Base-by-base conservation (phyloP, 1,284 basidiomycete species). In the Sphaerobolus stellatus region DNA sequence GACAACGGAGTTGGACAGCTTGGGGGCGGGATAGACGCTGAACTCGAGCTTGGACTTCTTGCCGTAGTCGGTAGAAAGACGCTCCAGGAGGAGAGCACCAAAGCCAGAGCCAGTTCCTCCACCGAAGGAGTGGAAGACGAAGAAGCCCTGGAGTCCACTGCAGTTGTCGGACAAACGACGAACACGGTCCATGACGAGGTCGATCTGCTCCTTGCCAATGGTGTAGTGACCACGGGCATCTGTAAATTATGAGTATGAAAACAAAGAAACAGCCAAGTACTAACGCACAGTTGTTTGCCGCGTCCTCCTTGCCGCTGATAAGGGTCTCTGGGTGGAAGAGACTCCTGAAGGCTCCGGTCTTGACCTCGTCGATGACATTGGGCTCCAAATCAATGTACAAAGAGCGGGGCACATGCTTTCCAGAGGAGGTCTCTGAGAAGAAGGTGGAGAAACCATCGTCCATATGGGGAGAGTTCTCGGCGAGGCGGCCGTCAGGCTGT, bases 31-130 rank as follows among this genome's bases (percentile, higher is more conserved):
- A 78, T 98, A 98, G 56, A 99, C 94, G 65, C 92, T 92, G 79
- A 99, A 99, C 75, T 99, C 96, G 63, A 99, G 83, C 82, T 99
- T 99, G 53, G 94, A 94, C 80, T 99, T 99, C 75, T 99, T 99
- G 73, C 97, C 97, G 67, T 98, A 99, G 77, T 99, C 96, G 60
- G 90, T 88, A 41, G 95, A 96, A 59, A 99, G 86, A 58, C 94
- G 87, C 76, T 99, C 97, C 61, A 99, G 83, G 54, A 99, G 81
- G 64, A 99, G 88, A 52, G 97, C 95, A 70, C 97, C 97, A 73
- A 99, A 98, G 66, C 97, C 97, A 60, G 97, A 99, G 68, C 97
- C 97, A 65, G 96, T 99, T 74, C 97, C 97, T 73, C 97, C 97
- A 70, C 97, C 97, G 69, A 98, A 98, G 44, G 97, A 99, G 80